phyloP scores from a whole-genome alignment of 371 early-diverging fungal genomes.

The Haplosporangium sp. region DNA sequence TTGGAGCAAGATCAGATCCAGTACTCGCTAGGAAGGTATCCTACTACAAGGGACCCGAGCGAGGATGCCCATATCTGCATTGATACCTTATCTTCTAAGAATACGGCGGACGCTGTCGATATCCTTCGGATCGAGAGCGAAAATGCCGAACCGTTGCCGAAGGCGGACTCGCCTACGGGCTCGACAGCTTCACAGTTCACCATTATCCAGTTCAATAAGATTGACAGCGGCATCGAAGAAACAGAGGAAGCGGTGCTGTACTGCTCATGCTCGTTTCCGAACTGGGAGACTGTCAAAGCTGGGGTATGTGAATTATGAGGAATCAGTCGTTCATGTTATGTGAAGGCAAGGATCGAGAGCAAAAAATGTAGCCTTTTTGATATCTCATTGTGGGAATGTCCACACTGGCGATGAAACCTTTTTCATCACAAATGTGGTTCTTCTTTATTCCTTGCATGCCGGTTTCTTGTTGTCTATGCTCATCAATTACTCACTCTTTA shows the following conservation, averaged over 20 bases:
- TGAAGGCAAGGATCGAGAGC: neutral
- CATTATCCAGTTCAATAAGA: too few relatives aligned
- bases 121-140: too few relatives aligned
- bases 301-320: slow-evolving; percentile 6
- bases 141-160: neutral
- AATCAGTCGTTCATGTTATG: neutral
- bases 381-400: neutral
- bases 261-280: slow-evolving; percentile 8
- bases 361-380: neutral
- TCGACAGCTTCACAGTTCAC: neutral
- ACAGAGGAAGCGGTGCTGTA: neutral
- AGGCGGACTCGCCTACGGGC: neutral
- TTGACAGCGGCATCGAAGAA: neutral
- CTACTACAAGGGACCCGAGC: too few relatives aligned
- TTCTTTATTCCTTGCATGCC: neutral
- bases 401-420: neutral
- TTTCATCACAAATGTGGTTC: neutral
- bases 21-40: too few relatives aligned
- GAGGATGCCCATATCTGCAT: too few relatives aligned
- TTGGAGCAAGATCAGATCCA: too few relatives aligned
- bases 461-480: too few relatives aligned
- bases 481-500: neutral
- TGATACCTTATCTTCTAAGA: too few relatives aligned
- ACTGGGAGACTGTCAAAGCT: slow-evolving; percentile 33
- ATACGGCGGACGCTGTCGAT: too few relatives aligned